Percentiles rank a stretch among this genome's conserved stretches.
These are phyloP conservation scores for Sporobolomyces phaffii DNA, from an alignment of 768 basidiomycete genomes.

Conservation along the genomic window DNA sequence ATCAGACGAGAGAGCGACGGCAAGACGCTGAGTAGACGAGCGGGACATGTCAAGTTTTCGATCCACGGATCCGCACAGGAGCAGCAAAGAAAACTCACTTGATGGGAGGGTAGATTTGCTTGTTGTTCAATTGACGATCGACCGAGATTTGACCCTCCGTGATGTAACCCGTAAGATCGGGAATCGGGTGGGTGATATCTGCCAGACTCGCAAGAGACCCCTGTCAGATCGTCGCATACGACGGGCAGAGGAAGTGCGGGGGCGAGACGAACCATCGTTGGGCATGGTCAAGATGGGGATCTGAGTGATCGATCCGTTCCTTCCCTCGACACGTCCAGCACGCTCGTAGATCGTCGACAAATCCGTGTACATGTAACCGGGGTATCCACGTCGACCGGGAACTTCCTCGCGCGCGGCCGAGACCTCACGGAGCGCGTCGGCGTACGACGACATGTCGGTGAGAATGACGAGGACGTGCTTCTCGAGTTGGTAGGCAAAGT, in stretches of 20 bases:
- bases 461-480: slow-evolving; percentile 99
- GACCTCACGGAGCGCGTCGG: slow-evolving; percentile 92
- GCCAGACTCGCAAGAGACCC: slow-evolving; percentile 6
- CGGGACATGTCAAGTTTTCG: no score
- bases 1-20: slow-evolving; percentile 97
- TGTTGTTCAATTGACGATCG: slow-evolving; percentile 92
- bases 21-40: slow-evolving; percentile 54
- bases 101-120: slow-evolving; percentile 97
- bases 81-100: slow-evolving; percentile 50
- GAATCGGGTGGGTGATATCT: slow-evolving; percentile 99
- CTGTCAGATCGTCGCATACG: not conserved
- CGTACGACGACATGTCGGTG: slow-evolving; percentile 98
- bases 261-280: slow-evolving; percentile 67
- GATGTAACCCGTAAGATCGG: slow-evolving; percentile 98
- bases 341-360: slow-evolving; percentile 95
- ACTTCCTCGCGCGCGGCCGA: slow-evolving; percentile 99
- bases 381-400: slow-evolving; percentile 96
- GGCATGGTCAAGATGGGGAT: slow-evolving; percentile 99
- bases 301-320: slow-evolving; percentile 98
- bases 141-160: slow-evolving; percentile 99
- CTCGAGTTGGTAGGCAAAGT: slow-evolving; percentile 98
- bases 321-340: slow-evolving; percentile 92
- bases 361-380: slow-evolving; percentile 74
- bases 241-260: not conserved
- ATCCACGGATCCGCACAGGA: not conserved